Conservation (phyloP, 495 filamentous ascomycete genomes). For the Copromyces sp. region DNA sequence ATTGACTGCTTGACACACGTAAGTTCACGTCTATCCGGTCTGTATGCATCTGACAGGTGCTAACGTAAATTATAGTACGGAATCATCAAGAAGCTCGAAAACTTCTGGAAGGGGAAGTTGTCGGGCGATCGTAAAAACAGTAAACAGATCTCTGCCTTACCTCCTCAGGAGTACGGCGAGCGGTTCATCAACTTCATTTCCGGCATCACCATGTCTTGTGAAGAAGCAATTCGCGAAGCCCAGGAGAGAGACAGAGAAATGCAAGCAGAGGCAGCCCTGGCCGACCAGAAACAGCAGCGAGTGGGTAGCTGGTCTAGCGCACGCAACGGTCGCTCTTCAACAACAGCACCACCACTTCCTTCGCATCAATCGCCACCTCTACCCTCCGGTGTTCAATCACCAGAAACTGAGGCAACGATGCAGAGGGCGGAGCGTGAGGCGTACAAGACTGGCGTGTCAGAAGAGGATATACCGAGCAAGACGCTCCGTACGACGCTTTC, state of each 20-base stretch:
- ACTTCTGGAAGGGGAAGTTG: constrained; percentile 81
- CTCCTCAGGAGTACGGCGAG: constrained; percentile 83
- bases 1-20: constrained; percentile 97
- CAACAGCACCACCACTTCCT: constrained; percentile 28
- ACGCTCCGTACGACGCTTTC: constrained; percentile 39
- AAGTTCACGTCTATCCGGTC: constrained; percentile 27
- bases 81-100: constrained; percentile 75
- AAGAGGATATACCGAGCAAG: constrained; percentile 39
- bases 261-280: constrained; percentile 26
- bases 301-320: constrained; percentile 14
- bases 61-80: constrained; percentile 56
- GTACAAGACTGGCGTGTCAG: constrained; percentile 28
- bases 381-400: constrained; percentile 38
- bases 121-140: constrained; percentile 69
- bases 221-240: constrained; percentile 61
- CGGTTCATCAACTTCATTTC: constrained; percentile 90
- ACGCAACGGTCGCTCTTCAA: constrained; percentile 14
- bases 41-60: constrained; percentile 5
- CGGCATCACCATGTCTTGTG: constrained; percentile 77
- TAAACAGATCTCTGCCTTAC: constrained; percentile 84
- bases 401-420: constrained; percentile 25
- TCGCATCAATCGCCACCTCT: constrained; percentile 37
- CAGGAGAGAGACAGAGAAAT: constrained; percentile 37
- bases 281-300: constrained; percentile 26
- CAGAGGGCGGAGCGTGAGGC: constrained; percentile 27